These are phyloP conservation scores for Harrya chromipes DNA, from an alignment of 768 basidiomycete genomes.

Conservation along the genomic window DNA sequence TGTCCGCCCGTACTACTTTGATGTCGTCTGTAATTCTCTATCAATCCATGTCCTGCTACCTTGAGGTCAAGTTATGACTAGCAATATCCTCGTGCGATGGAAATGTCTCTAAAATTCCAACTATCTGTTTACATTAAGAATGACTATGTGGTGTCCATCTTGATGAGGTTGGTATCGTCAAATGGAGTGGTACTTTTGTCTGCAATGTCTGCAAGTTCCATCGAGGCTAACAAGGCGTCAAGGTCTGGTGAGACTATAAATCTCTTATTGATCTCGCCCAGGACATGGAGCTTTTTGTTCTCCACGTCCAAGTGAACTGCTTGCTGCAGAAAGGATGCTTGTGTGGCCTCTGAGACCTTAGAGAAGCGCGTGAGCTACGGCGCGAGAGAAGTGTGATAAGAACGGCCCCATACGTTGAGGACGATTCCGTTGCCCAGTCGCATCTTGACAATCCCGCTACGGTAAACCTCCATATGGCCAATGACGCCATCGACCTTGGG, in stretches of 20 bases:
- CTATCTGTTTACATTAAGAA: background rate
- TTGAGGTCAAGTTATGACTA: too few species aligned
- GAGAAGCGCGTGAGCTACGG: background rate
- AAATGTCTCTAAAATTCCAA: too few species aligned
- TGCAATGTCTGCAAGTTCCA: conserved; percentile 54
- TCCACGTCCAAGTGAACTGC: conserved; percentile 67
- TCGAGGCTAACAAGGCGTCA: conserved; percentile 63
- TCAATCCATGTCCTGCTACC: too few species aligned
- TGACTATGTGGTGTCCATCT: conserved; percentile 43
- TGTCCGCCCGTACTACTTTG: background rate
- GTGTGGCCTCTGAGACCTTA: conserved; percentile 79
- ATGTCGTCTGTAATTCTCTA: background rate
- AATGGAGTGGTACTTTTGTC: conserved; percentile 36
- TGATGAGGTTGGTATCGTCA: conserved; percentile 48
- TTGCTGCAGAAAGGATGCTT: conserved; percentile 86
- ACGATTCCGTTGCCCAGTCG: conserved; percentile 77
- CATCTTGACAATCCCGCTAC: conserved; percentile 84
- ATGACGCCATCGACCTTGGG: conserved; percentile 69
- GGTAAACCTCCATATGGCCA: conserved; percentile 82
- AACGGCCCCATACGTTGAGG: conserved; percentile 57
- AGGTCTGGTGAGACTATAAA: conserved; percentile 85
- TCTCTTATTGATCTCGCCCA: conserved; percentile 85
- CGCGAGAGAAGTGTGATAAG: background rate
- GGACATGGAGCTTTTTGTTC: conserved; percentile 58
- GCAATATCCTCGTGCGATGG: too few species aligned